A percentile compares a stretch with the other conserved stretches of the same genome.
phyloP scores from a whole-genome alignment of 805 yeast species.

The Cyberlindnera meyerae region DNA sequence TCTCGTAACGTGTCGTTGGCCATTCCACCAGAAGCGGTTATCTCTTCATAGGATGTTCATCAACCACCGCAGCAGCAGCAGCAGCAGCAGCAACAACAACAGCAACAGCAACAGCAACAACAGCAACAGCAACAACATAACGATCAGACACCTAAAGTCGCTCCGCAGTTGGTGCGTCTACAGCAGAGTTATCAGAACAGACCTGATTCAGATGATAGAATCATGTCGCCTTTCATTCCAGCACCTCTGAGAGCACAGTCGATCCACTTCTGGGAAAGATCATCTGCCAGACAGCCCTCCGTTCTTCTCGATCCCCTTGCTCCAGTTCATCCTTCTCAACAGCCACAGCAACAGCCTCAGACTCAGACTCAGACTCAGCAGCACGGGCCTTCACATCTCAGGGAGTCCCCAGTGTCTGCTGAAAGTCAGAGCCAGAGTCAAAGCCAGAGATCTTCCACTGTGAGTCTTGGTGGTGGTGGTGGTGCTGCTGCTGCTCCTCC shows the following conservation, averaged over 20 bases:
- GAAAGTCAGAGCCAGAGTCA: too few relatives aligned
- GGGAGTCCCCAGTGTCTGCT: slow-evolving; percentile 5
- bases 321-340: slow-evolving; percentile 8
- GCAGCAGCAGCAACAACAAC: slow-evolving; percentile 17
- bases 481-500: slow-evolving; percentile 1
- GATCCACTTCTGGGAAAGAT: slow-evolving; percentile 25
- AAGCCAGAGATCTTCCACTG: slow-evolving; percentile 10
- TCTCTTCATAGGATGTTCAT: too few relatives aligned
- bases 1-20: slow-evolving; percentile 7
- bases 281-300: slow-evolving; percentile 23
- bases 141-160: slow-evolving; percentile 24
- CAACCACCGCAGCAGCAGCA: slow-evolving; percentile 1
- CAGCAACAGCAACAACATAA: slow-evolving; percentile 18
- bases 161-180: slow-evolving; percentile 15
- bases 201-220: slow-evolving; percentile 20
- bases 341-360: too few relatives aligned
- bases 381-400: slow-evolving; percentile 5
- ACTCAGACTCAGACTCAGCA: too few relatives aligned
- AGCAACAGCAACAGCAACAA: slow-evolving; percentile 1
- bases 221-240: too few relatives aligned
- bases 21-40: slow-evolving; percentile 7
- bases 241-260: slow-evolving; percentile 16
- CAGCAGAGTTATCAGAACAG: slow-evolving; percentile 20
- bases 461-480: slow-evolving; percentile 6
- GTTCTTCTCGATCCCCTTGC: slow-evolving; percentile 25